Base-by-base conservation (phyloP, 352 stramenopile species). In the Blastocystis sp. region DNA sequence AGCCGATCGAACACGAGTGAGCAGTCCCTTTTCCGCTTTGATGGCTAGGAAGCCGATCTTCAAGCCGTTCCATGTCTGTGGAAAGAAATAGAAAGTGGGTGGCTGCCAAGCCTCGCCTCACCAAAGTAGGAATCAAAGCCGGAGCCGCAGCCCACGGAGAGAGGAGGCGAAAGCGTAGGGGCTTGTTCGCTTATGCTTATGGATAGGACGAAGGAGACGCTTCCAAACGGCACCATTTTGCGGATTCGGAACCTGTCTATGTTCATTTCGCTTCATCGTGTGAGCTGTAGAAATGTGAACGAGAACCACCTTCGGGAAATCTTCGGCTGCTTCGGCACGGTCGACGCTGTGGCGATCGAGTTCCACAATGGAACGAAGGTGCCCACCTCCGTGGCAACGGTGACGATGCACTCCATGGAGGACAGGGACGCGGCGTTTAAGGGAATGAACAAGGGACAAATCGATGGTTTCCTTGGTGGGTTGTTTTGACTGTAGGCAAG, bases 221-320 rank as follows among this genome's bases (percentile, higher is more conserved):
- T 9, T 9, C 34, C 48, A 14, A 52, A 45, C 40, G 48, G 71
- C 64, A 71, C 24, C 24, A 81, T 66, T 45, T 52, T 81, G 34
- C 19, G 64, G 7, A 38, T 81, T 14, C 24, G 43, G 52, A 65
- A 65, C 66, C 71, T 81, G 4, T 81, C 71, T 81, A 11, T 54
- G 71, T 81, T 66, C 3, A 66, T 14, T 54, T 65, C 62, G 21
- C 4, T 45, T 6, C 6, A 52, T 65, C 21, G 38, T 38, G 38
- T 63, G 43, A 40, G n/a, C 2, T 10, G 43, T 81, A 81, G 71
- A 48, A 81, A 81, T 60, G 71, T 81, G 3, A 81, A 65, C 28
- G 71, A 81, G 59, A 59, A 81, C 4, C 71, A 81, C 60, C 43
- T 81, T n/a, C 64, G 66, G 71, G 71, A 81, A 38, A 81, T 81